Evolutionary conservation across 495 filamentous ascomycete genomes (phyloP), one percentile per base, ranked within the genome.

Genomic region (Aspergillus egyptiacus): DNA sequence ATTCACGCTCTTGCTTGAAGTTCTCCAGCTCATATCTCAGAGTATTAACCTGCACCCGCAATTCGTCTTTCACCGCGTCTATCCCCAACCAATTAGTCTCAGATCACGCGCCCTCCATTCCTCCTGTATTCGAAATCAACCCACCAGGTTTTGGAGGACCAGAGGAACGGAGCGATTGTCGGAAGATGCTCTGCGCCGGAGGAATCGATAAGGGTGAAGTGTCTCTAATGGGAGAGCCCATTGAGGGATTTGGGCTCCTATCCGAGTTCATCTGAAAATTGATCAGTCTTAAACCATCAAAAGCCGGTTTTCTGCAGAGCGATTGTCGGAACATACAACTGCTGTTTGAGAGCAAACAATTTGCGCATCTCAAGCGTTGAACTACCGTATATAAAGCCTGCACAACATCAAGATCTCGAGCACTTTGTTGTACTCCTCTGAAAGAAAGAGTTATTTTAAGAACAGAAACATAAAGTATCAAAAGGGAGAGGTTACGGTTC

Each of bases 1-100:
- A 70, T 32, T 94, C 91, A 53, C 87, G 82, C 61, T 96, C 93
- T 46, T 95, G 88, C 53, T 89, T 90, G 51, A 88, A 71, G 9
- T 77, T 72, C 59, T 91, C 75, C 27, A 88, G 59, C 54, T 88
- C 85, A 67, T 86, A 88, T 45, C 75, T 77, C 28, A 86, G 64
- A 5, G 82, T 78, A 54, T 82, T 83, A 19, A 87, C 61, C 62
- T 86, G 80, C 1, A 83, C 77, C 27, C 84, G 79, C 5, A 88
- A 63, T 48, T 82, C 78, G 32, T 89, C 84, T 50, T 85, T 88
- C 43, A 72, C 68, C n/a, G 53, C 45, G 57, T 74, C 69, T 74
- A 36, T 1, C 45, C 2, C n/a, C 15, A 5, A 20, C 25, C 8
- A 7, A 45, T 68, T 15, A 66, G 51, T 22, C 28, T 45, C 42